Evolutionary conservation across 208 protist species (phyloP).

Genomic region (Balamuthia mandrillaris): DNA sequence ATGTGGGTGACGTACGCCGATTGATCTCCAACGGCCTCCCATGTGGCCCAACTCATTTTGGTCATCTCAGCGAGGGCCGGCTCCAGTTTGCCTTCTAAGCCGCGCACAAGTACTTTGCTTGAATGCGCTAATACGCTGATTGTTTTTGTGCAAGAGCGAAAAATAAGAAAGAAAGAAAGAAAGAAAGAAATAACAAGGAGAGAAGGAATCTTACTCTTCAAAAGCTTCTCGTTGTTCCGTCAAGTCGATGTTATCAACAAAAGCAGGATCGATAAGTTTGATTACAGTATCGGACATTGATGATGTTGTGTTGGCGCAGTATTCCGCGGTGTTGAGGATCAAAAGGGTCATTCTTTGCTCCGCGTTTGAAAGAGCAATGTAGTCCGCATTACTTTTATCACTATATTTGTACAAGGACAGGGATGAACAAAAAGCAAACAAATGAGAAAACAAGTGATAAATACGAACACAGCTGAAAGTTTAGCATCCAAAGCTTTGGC

Average conservation of each 20-base stretch:
- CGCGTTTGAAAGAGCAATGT: conserved; percentile 38
- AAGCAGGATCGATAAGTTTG: background rate
- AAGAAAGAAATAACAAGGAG: too few relatives aligned
- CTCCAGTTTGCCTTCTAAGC: conserved; percentile 15
- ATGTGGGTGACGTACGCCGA: conserved; percentile 54
- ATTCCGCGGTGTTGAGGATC: conserved; percentile 62
- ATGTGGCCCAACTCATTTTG: conserved; percentile 36
- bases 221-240: background rate
- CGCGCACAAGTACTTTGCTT: background rate
- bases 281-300: background rate
- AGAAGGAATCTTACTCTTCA: background rate
- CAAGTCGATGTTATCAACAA: background rate
- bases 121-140: conserved; percentile 7
- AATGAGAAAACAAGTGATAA: background rate
- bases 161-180: background rate
- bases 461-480: conserved; percentile 19
- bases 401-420: background rate
- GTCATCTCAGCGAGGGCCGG: conserved; percentile 50
- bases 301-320: conserved; percentile 40
- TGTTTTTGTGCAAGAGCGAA: background rate
- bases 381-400: background rate
- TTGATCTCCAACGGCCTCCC: conserved; percentile 45
- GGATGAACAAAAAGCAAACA: background rate
- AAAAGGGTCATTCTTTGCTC: background rate
- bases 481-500: conserved; percentile 4